Conservation (phyloP, 192 early-diverging fungal genomes). For the Backusella luteola region DNA sequence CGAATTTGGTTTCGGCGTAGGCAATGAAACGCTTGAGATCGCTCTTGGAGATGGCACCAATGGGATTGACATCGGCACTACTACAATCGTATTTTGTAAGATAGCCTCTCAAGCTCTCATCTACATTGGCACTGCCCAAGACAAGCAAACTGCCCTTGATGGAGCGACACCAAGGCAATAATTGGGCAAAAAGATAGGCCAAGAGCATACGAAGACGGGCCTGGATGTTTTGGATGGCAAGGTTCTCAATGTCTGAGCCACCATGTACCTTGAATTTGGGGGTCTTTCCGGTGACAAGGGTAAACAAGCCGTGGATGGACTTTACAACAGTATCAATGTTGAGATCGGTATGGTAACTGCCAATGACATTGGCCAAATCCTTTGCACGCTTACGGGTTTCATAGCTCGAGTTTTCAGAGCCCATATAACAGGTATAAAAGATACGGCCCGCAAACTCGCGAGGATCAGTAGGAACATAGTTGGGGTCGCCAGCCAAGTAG, state of each 20-base stretch:
- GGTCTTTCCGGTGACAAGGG: conserved; percentile 65
- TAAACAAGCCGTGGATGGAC: conserved; percentile 76
- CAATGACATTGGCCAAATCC: conserved; percentile 75
- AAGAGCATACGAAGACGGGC: conserved; percentile 94
- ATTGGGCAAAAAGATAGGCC: conserved; percentile 92
- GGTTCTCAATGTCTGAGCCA: conserved; percentile 81
- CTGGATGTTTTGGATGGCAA: conserved; percentile 97
- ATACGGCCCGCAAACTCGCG: conserved; percentile 81
- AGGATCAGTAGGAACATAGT: conserved; percentile 74
- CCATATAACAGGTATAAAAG: conserved; percentile 97
- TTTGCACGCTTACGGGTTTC: conserved; percentile 86
- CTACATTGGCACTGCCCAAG: conserved; percentile 95
- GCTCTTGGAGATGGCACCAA: conserved; percentile 89
- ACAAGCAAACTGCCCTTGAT: conserved; percentile 76
- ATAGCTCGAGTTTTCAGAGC: conserved; percentile 82
- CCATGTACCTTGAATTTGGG: conserved; percentile 85
- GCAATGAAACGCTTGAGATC: conserved; percentile 85
- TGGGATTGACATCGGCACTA: conserved; percentile 95
- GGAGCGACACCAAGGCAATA: conserved; percentile 87
- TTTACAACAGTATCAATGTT: conserved; percentile 83
- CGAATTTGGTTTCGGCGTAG: conserved; percentile 61
- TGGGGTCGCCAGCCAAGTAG: conserved; percentile 50
- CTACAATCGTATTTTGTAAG: conserved; percentile 99
- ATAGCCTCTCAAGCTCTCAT: conserved; percentile 95
- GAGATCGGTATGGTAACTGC: conserved; percentile 90